Conservation (phyloP, 2,329 filamentous ascomycete genomes). For the Daldinia eschscholtzii region DNA sequence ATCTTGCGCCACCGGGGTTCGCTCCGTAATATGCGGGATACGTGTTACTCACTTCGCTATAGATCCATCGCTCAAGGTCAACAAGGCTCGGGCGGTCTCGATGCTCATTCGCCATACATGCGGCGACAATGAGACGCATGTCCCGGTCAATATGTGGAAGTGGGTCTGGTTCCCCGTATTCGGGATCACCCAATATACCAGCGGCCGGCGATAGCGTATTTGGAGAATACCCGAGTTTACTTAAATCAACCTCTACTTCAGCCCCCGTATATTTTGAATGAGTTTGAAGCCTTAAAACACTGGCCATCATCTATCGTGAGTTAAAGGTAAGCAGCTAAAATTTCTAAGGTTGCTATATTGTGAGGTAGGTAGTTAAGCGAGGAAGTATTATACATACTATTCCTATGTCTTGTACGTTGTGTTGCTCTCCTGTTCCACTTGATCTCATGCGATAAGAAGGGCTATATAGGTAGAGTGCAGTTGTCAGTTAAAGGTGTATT, state of each 20-base stretch:
- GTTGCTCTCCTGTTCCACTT: background rate
- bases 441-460: no score
- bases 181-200: background rate
- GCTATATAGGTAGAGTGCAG: background rate
- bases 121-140: background rate
- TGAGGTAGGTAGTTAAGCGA: background rate
- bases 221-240: background rate
- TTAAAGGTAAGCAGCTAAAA: background rate
- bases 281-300: background rate
- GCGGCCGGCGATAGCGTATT: background rate
- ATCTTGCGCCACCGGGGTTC: background rate
- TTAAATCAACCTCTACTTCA: background rate
- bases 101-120: background rate
- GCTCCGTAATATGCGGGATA: background rate
- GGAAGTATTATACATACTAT: background rate
- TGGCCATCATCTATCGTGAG: background rate
- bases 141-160: conserved; percentile 2
- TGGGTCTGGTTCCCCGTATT: background rate
- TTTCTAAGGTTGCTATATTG: background rate
- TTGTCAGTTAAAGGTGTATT: background rate
- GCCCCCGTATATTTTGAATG: background rate
- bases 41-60: background rate
- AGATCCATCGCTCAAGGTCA: background rate
- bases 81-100: background rate
- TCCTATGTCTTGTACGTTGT: background rate